Base-by-base conservation (phyloP, 2,329 filamentous ascomycete species). In the Monosporascus sp. region DNA sequence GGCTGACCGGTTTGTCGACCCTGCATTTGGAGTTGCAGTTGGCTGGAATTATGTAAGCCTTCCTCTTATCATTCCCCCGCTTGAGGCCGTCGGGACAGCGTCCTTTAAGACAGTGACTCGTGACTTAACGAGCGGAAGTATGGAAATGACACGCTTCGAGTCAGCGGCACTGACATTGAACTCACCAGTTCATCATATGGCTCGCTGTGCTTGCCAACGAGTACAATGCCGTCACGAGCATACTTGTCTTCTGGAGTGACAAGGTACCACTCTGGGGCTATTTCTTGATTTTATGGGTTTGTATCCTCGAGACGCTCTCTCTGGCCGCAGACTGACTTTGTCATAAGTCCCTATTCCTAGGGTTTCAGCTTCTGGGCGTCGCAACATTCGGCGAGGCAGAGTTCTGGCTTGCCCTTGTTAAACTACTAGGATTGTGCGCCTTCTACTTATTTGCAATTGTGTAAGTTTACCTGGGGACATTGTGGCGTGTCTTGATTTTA, bases 331-430 rank as follows among this genome's bases (percentile, higher is more conserved):
- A 41, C 51, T 59, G 17, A 55, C 37, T 15, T 17, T 22, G 6
- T 25, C 17, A 9, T 31, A 74, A 27, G 74, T 69, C 67, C n/a
- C 70, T 83, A 0, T 88, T 91, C 57, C 75, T 85, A 1, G 75
- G 72, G 0, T 83, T 90, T 54, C 88, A 90, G 62, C 75, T 90
- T 37, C 73, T 90, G 1, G 87, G 87, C 1, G 84, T 91, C 1
- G 82, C 85, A 60, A 82, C 85, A 3, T 92, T 90, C 65, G 88
- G 88, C 15, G 88, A 92, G 65, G 83, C 87, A 9, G 89, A 93
- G 64, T 90, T 91, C 64, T 91, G 87, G 86, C 80, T 91, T 52
- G 85, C 87, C 1, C 76, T 87, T 17, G 70, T 90, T 64, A 92
- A 92, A 65, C 78, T 91, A 5, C 66, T 84, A 3, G 85, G 86